Percentiles rank a stretch among this genome's conserved stretches.
Evolutionary conservation across 352 stramenopile genomes (phyloP).

Genomic region (Aphanomyces euteiches): DNA sequence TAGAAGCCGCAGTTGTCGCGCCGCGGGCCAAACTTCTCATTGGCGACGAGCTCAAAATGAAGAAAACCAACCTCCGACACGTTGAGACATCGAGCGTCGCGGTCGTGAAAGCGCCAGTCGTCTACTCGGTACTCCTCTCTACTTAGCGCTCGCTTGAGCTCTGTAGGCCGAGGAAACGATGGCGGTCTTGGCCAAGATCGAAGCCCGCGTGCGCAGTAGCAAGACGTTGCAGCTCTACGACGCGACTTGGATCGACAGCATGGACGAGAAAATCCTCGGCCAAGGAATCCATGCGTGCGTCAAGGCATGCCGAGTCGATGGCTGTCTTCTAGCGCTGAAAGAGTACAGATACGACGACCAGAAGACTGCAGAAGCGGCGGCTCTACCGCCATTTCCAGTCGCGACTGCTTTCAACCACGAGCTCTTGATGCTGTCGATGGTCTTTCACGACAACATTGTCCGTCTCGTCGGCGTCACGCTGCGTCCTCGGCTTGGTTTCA

Average conservation of each 20-base stretch:
- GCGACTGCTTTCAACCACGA: conserved; percentile 4
- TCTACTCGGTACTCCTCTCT: conserved; percentile 1
- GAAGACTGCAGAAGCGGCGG: background rate
- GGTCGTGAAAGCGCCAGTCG: background rate
- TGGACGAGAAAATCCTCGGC: background rate
- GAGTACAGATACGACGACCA: conserved; percentile 24
- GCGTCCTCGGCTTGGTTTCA: conserved; percentile 4
- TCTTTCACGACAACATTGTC: conserved; percentile 29
- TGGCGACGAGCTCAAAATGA: conserved; percentile 12
- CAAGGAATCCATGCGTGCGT: conserved; percentile 26
- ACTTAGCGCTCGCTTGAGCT: background rate
- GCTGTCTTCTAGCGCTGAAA: background rate
- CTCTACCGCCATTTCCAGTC: conserved; percentile 6
- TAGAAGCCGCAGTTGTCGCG: background rate
- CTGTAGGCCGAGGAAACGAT: conserved; percentile 6
- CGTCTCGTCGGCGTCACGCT: conserved; percentile 3
- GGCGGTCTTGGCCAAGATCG: background rate
- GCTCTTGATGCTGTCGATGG: conserved; percentile 1
- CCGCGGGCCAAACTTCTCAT: conserved; percentile 2
- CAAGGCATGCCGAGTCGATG: background rate
- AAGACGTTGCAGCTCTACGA: conserved; percentile 3
- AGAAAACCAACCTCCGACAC: background rate
- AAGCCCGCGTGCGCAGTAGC: background rate
- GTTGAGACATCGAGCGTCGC: conserved; percentile 7
- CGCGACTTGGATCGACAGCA: background rate